Evolutionary conservation across 148 eudicot species (phyloP), one percentile per base, ranked within the genome.

Genomic region (Arctostaphylos glauca): DNA sequence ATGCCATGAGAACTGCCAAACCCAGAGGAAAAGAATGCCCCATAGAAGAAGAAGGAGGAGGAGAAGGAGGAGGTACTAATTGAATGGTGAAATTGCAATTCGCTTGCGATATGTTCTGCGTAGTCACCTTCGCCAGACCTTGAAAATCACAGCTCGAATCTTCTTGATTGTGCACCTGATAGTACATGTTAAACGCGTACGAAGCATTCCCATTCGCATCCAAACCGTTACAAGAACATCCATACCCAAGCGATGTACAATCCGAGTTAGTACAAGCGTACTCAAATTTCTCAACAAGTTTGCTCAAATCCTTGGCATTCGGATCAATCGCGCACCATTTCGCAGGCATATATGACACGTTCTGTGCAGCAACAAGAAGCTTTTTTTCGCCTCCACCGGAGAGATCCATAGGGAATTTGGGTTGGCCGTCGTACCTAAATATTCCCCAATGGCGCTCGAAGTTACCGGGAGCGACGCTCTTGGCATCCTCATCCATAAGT

Each of bases 381-480:
- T 86, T 82, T 46, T 86, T 86, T 14, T 81, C 87, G 5, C 86
- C 83, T 78, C 84, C 90, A 0, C 95, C 95, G 0, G 89, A 44
- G 2, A 94, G 31, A 84, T 94, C 95, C 84, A 91, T 86, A 0
- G 92, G 91, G 81, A 88, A 96, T 78, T 96, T 96, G 0, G 97
- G 98, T 74, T 93, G 94, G 4, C 98, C 98, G 50, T 96, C 99
- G 48, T 92, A 93, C n/a, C 89, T 81, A 82, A 92, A 95, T 16
- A 96, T 90, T 21, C 98, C 99, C 99, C 99, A 96, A 19, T 94
- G 98, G 47, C 98, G 89, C 78, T 96, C 99, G 23, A 94, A 96
- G n/a, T 81, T 87, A 1, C 98, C 99, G 0, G 99, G 98, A 31
- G 91, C 91, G 21, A 93, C 70, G 53, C 91, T 89, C 82, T 96